Evolutionary conservation across 345 rosid species (phyloP).

Genomic region (Aurinia saxatilis): DNA sequence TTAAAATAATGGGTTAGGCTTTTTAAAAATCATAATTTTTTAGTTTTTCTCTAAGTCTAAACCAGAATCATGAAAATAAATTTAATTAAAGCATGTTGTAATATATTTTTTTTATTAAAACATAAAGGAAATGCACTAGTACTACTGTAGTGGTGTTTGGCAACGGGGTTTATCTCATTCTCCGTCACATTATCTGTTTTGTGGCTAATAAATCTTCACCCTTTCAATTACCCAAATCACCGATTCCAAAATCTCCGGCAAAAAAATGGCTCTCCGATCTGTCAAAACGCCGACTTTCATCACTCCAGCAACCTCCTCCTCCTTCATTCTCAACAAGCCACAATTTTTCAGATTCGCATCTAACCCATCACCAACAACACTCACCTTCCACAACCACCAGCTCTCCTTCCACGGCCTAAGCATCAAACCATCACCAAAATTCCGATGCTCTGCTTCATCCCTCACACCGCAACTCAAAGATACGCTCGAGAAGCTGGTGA

Average conservation of each 20-base stretch:
- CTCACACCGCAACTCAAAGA: conserved; percentile 64
- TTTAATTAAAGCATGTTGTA: too few species aligned
- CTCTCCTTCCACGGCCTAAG: neutral
- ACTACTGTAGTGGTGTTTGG: conserved; percentile 16
- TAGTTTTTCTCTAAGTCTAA: too few species aligned
- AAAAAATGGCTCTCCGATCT: conserved; percentile 29
- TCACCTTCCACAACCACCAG: neutral
- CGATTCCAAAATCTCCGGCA: neutral
- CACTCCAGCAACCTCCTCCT: neutral
- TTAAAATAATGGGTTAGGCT: too few species aligned
- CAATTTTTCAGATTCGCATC: conserved; percentile 4
- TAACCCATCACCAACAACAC: too few species aligned
- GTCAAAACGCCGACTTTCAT: conserved; percentile 16
- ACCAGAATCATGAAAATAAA: too few species aligned
- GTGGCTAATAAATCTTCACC: conserved; percentile 15
- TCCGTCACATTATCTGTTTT: neutral
- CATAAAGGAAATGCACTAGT: too few species aligned
- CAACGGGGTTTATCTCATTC: neutral
- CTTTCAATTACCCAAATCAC: neutral
- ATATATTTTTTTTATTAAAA: too few species aligned
- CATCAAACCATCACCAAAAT: neutral
- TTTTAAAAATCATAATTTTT: too few species aligned
- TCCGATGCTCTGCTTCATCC: conserved; percentile 36
- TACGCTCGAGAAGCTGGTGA: conserved; percentile 68
- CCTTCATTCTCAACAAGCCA: neutral